These are phyloP conservation scores for Pulveroboletus ravenelii DNA, from an alignment of 768 basidiomycete species.

Conservation along the genomic window DNA sequence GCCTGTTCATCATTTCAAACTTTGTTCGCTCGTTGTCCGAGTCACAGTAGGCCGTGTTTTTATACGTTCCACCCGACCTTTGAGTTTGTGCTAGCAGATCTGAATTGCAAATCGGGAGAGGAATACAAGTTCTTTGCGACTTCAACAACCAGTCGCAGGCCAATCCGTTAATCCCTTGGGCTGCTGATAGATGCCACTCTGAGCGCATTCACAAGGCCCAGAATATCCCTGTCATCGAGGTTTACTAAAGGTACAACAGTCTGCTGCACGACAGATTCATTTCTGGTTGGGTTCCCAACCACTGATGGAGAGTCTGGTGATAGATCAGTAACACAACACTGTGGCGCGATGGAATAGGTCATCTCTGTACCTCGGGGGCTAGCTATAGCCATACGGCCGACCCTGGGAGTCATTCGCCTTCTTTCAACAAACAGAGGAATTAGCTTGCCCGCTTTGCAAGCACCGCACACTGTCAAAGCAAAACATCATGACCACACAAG, in stretches of 20 bases:
- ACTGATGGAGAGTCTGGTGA: slow-evolving; percentile 15
- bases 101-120: neutral
- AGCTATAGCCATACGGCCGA: slow-evolving; percentile 41
- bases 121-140: neutral
- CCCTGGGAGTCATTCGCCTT: slow-evolving; percentile 31
- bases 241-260: neutral
- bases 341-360: neutral
- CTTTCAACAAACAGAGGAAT: slow-evolving; percentile 48
- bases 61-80: neutral
- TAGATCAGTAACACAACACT: neutral
- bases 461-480: slow-evolving; percentile 52
- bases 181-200: slow-evolving; percentile 9
- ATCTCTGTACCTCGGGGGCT: slow-evolving; percentile 40
- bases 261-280: neutral
- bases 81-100: neutral
- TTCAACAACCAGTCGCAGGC: neutral
- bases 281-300: neutral
- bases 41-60: neutral
- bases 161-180: neutral
- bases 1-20: too few species aligned
- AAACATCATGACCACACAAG: neutral
- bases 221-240: slow-evolving; percentile 4
- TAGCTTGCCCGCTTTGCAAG: slow-evolving; percentile 56
- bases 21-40: neutral
- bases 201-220: slow-evolving; percentile 10